A percentile compares a stretch with the other conserved stretches of the same genome.
phyloP scores from a whole-genome alignment of 169 alveolate species.

The Eimeria sp. region DNA sequence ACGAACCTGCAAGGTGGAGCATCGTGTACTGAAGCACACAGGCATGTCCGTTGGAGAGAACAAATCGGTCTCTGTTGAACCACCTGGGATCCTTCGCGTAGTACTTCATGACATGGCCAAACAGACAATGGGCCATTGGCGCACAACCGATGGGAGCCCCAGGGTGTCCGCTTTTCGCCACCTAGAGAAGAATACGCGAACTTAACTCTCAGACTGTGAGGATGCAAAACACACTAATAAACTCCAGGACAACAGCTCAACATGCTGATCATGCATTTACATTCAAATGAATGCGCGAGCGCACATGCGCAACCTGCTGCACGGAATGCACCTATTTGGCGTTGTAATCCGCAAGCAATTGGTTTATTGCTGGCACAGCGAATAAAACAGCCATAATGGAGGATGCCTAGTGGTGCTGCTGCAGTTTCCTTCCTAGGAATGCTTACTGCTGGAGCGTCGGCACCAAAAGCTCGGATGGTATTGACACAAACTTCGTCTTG shows the following conservation, averaged over 20 bases:
- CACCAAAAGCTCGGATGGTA: conserved; percentile 84
- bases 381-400: background rate
- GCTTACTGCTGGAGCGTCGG: conserved; percentile 82
- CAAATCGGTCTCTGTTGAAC: conserved; percentile 90
- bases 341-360: background rate
- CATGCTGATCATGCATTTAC: background rate
- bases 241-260: background rate
- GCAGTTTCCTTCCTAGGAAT: background rate
- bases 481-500: conserved; percentile 81
- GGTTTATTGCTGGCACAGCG: background rate
- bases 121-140: conserved; percentile 90
- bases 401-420: background rate
- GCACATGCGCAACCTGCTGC: background rate
- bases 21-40: conserved; percentile 90
- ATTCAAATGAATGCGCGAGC: background rate
- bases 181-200: conserved; percentile 44
- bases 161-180: conserved; percentile 91
- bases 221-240: background rate
- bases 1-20: conserved; percentile 88
- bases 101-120: conserved; percentile 88
- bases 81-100: conserved; percentile 88
- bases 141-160: conserved; percentile 94
- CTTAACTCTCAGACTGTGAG: background rate
- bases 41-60: conserved; percentile 92
- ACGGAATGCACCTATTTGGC: background rate